Conservation (phyloP, 345 rosid species). For the Hevea brasiliensis region DNA sequence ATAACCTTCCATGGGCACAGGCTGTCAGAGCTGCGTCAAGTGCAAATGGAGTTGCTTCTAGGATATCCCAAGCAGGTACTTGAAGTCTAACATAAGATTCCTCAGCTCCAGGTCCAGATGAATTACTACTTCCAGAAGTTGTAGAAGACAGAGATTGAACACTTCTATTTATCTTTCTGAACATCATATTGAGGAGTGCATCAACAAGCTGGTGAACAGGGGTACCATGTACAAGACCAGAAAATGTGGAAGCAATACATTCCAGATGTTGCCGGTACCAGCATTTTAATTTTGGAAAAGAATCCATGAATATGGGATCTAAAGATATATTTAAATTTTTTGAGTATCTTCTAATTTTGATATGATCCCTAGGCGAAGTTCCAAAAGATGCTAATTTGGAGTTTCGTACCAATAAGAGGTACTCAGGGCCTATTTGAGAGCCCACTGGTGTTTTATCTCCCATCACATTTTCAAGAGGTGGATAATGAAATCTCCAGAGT, state of each 20-base stretch:
- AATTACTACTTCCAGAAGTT: constrained; percentile 76
- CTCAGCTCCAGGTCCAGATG: constrained; percentile 64
- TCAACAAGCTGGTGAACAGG: constrained; percentile 86
- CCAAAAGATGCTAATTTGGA: constrained; percentile 63
- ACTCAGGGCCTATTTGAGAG: constrained; percentile 70
- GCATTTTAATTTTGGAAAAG: constrained; percentile 73
- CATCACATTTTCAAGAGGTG: constrained; percentile 66
- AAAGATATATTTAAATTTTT: constrained; percentile 38
- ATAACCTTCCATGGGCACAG: constrained; percentile 86
- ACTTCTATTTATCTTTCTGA: constrained; percentile 64
- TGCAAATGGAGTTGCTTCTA: constrained; percentile 82
- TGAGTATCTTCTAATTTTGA: constrained; percentile 54
- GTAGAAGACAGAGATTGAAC: constrained; percentile 52
- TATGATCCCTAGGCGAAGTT: constrained; percentile 53
- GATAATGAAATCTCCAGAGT: constrained; percentile 84
- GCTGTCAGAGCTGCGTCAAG: constrained; percentile 91
- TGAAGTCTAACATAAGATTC: constrained; percentile 62
- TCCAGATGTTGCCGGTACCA: constrained; percentile 91
- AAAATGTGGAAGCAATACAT: constrained; percentile 79
- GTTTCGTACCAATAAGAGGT: constrained; percentile 76
- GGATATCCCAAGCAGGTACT: constrained; percentile 93
- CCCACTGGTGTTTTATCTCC: constrained; percentile 72
- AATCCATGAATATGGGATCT: constrained; percentile 75
- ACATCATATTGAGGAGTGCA: constrained; percentile 79
- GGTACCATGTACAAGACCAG: constrained; percentile 71